Base-by-base conservation (phyloP, 306 rosid species). In the Rubus idaeus region DNA sequence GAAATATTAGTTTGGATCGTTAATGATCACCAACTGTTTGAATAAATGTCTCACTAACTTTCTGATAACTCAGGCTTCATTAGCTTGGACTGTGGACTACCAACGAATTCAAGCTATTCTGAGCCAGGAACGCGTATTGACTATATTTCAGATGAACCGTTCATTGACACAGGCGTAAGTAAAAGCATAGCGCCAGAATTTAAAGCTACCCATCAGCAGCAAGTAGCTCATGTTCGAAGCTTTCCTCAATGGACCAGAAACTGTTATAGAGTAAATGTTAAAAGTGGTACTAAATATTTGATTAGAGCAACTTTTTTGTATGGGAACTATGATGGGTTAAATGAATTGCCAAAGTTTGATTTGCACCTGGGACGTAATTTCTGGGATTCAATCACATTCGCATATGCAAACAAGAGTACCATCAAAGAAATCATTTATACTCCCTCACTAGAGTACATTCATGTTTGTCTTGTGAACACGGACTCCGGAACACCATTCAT, bases 241-340 rank as follows among this genome's bases (percentile, higher is more conserved):
- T 89, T 89, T 52, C 94, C 94, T 6, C 77, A n/a, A 40, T 91
- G 94, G 14, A 65, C 20, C 42, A 77, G 91, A 44, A 89, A 87
- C 71, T 89, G 94, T 40, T 89, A 89, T 87, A 82, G n/a, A 46
- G 50, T 89, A 51, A 78, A 73, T 53, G 70, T 87, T 17, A 71
- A 69, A 1, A 65, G 20, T 4, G 80, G 81, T 7, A 80, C 65
- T 8, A 82, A 76, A 47, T 89, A 87, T 45, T 68, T 87, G 40
- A 82, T 89, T 66, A 4, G 82, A 64, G 77, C 88, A 0, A 13
- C 2, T 13, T 89, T 89, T 65, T n/a, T 76, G 3, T 86, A 87
- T 64, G 94, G 88, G 17, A 85, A 86, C 41, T 87, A 85, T 65
- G 94, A 89, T 14, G 76, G 62, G 9, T 41, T 47, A 14, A 77